Conservation (phyloP, 495 filamentous ascomycete genomes). For the Extremus antarcticus region DNA sequence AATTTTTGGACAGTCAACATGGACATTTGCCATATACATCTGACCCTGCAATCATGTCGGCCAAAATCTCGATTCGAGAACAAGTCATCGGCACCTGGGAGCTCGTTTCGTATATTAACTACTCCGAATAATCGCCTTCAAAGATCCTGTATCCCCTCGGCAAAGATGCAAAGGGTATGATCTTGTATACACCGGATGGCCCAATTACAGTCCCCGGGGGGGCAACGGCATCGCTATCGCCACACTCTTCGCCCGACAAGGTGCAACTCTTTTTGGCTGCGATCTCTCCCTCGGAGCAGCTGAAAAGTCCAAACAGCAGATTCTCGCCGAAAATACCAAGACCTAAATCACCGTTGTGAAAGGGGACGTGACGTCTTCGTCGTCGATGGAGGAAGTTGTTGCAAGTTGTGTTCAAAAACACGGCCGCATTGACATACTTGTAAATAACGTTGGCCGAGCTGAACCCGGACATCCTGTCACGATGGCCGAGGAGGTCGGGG, state of each 20-base stretch:
- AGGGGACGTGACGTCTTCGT: constrained; percentile 37
- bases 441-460: constrained; percentile 43
- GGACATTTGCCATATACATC: too few species aligned
- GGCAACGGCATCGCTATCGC: constrained; percentile 21
- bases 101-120: too few species aligned
- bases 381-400: constrained; percentile 35
- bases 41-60: too few species aligned
- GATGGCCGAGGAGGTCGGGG: constrained; percentile 40
- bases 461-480: constrained; percentile 41
- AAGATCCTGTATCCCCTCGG: too few species aligned
- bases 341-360: too few species aligned
- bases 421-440: constrained; percentile 45
- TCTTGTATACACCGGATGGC: too few species aligned
- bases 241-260: constrained; percentile 16
- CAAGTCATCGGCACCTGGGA: too few species aligned
- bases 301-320: constrained; percentile 19
- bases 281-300: constrained; percentile 15
- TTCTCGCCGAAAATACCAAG: neutral
- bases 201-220: too few species aligned
- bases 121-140: too few species aligned
- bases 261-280: constrained; percentile 18
- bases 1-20: too few species aligned
- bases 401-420: constrained; percentile 37
- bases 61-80: too few species aligned
- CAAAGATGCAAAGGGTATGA: too few species aligned